Evolutionary conservation across 2,329 filamentous ascomycete genomes (phyloP).

Genomic region (Gnomoniopsis sp.): DNA sequence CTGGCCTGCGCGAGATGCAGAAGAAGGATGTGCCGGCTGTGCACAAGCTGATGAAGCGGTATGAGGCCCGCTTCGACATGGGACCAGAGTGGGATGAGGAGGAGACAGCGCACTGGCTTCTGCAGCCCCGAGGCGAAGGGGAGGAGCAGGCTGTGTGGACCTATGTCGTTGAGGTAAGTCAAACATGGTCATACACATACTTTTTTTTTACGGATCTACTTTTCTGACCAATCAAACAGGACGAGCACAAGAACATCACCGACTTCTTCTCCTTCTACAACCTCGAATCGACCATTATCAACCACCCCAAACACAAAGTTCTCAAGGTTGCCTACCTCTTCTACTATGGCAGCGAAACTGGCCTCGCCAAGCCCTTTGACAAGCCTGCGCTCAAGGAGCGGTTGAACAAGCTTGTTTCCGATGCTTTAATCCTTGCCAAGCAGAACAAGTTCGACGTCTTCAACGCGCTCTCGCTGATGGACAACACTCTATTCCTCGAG

Average conservation of each 20-base stretch:
- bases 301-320: constrained; percentile 70
- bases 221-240: constrained; percentile 30
- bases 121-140: constrained; percentile 61
- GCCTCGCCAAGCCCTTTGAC: constrained; percentile 56
- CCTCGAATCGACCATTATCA: constrained; percentile 89
- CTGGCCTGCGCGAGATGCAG: constrained; percentile 78
- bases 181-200: neutral
- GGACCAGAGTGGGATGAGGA: constrained; percentile 75
- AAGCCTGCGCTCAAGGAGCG: constrained; percentile 67
- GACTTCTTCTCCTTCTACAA: constrained; percentile 98
- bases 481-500: constrained; percentile 90
- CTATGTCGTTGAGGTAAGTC: constrained; percentile 76
- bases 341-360: constrained; percentile 88
- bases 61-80: constrained; percentile 77
- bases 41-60: constrained; percentile 69
- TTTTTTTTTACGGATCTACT: too few species aligned
- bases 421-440: constrained; percentile 86
- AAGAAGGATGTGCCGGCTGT: constrained; percentile 74
- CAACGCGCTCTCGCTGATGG: constrained; percentile 89
- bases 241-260: constrained; percentile 73
- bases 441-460: constrained; percentile 86
- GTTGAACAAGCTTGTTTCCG: constrained; percentile 75
- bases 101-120: constrained; percentile 85
- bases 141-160: constrained; percentile 87
- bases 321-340: constrained; percentile 93